Conservation (phyloP, 176 grass and related monocot species). For the Metroxylon sagu region DNA sequence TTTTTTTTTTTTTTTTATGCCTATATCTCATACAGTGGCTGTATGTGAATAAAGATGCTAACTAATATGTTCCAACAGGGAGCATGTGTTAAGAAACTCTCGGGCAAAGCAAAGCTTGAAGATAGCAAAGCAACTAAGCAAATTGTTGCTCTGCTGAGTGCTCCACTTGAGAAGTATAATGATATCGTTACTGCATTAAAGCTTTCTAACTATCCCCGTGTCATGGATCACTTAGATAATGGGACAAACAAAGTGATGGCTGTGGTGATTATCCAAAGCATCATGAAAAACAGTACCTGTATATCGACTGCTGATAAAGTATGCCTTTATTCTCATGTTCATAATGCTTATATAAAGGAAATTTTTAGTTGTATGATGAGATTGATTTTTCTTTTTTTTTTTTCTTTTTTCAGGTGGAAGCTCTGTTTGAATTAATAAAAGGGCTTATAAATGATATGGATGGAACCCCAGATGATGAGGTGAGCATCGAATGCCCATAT, state of each 20-base stretch:
- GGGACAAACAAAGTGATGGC: slow-evolving; percentile 97
- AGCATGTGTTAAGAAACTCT: slow-evolving; percentile 98
- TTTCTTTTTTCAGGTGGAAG: slow-evolving; percentile 55
- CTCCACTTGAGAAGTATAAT: slow-evolving; percentile 96
- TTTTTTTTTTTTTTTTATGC: too few relatives aligned
- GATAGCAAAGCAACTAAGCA: slow-evolving; percentile 94
- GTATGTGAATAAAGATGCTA: slow-evolving; percentile 5
- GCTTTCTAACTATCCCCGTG: slow-evolving; percentile 95
- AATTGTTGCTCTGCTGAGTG: slow-evolving; percentile 97
- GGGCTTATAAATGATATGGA: slow-evolving; percentile 94
- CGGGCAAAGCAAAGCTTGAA: slow-evolving; percentile 85
- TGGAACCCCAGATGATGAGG: slow-evolving; percentile 75
- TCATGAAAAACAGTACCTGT: slow-evolving; percentile 97
- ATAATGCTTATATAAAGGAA: slow-evolving; percentile 4
- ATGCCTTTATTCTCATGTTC: slow-evolving; percentile 23
- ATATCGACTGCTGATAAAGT: slow-evolving; percentile 96
- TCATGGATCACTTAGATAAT: slow-evolving; percentile 99
- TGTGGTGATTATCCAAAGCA: slow-evolving; percentile 97
- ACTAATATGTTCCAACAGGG: slow-evolving; percentile 52
- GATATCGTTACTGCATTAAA: slow-evolving; percentile 93
- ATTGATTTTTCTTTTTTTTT: slow-evolving; percentile 6
- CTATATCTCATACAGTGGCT: too few relatives aligned
- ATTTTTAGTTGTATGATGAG: slow-evolving; percentile 1
- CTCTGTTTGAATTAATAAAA: slow-evolving; percentile 93
- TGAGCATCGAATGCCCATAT: slow-evolving; percentile 25